Percentiles rank a stretch among this genome's conserved stretches.
phyloP scores from a whole-genome alignment of 495 filamentous ascomycete genomes.

The Talaromyces borbonicus region DNA sequence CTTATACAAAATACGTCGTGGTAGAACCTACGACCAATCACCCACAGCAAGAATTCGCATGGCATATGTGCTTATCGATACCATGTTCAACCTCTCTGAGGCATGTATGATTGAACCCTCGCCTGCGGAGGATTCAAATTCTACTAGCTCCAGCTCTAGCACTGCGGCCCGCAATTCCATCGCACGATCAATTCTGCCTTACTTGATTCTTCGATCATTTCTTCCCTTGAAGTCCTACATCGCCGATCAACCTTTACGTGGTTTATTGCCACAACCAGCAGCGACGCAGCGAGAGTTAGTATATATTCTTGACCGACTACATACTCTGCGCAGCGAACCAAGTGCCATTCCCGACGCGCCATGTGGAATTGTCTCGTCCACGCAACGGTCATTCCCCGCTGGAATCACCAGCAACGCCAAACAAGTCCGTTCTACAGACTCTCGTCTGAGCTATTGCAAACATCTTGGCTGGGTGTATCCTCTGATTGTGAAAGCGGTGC shows the following conservation, averaged over 20 bases:
- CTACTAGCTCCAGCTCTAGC: conserved; percentile 19
- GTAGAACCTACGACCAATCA: conserved; percentile 58
- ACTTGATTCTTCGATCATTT: conserved; percentile 72
- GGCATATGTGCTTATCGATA: conserved; percentile 69
- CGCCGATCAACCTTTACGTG: conserved; percentile 84
- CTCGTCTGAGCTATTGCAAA: conserved; percentile 35
- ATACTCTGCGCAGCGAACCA: conserved; percentile 58
- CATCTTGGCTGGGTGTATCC: conserved; percentile 79
- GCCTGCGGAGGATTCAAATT: conserved; percentile 1
- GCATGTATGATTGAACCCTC: conserved; percentile 10
- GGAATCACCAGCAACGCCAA: conserved; percentile 4
- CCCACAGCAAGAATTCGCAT: conserved; percentile 60
- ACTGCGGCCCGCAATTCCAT: conserved; percentile 42
- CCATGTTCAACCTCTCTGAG: conserved; percentile 62
- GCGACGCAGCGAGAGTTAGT: conserved; percentile 69
- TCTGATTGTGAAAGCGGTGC: conserved; percentile 59
- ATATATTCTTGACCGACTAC: conserved; percentile 55
- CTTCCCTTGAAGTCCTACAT: conserved; percentile 73
- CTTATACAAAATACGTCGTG: conserved; percentile 55
- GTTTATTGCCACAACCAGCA: conserved; percentile 83
- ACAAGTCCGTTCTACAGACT: background rate
- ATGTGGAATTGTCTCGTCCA: conserved; percentile 13
- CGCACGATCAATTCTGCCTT: conserved; percentile 69
- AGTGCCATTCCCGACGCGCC: conserved; percentile 58
- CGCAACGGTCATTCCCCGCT: background rate